Conservation (phyloP, 345 rosid species). For the Crucihimalaya himalaica region DNA sequence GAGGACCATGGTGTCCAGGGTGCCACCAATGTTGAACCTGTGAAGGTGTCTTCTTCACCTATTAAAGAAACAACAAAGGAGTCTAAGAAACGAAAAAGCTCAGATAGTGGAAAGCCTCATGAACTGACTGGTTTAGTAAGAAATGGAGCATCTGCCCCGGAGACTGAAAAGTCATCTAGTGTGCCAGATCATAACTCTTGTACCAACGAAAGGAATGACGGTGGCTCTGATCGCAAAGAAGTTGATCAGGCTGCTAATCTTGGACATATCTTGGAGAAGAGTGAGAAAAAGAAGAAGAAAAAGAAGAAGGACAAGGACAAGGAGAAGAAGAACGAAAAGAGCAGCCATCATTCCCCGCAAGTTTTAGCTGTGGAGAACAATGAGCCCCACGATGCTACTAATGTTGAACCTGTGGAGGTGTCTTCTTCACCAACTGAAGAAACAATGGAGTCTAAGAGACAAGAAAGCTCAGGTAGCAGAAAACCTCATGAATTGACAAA, state of each 20-base stretch:
- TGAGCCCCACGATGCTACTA: not conserved
- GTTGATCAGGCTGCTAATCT: not conserved
- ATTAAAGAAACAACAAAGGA: not conserved
- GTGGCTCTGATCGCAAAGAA: not conserved
- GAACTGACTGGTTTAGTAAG: not conserved
- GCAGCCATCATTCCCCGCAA: not conserved
- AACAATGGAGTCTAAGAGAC: not conserved
- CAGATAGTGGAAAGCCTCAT: not conserved
- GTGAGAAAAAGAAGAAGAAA: not conserved
- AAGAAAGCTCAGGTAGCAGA: not conserved
- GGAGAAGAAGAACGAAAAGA: not conserved
- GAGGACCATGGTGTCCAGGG: not conserved
- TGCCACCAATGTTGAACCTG: not conserved
- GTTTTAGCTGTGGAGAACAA: not conserved
- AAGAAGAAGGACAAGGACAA: not conserved
- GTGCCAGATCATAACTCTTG: constrained; percentile 3
- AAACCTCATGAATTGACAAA: constrained; percentile 10
- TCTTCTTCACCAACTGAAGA: not conserved
- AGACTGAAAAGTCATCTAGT: not conserved
- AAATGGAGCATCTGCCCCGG: constrained; percentile 1
- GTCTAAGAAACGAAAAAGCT: not conserved
- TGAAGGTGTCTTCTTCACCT: not conserved
- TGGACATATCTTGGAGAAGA: not conserved
- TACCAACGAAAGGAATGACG: not conserved
- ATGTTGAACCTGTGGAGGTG: constrained; percentile 2